Evolutionary conservation across 805 yeast species (phyloP), one percentile per base, ranked within the genome.

Genomic region (Kurtzmaniella fragi): DNA sequence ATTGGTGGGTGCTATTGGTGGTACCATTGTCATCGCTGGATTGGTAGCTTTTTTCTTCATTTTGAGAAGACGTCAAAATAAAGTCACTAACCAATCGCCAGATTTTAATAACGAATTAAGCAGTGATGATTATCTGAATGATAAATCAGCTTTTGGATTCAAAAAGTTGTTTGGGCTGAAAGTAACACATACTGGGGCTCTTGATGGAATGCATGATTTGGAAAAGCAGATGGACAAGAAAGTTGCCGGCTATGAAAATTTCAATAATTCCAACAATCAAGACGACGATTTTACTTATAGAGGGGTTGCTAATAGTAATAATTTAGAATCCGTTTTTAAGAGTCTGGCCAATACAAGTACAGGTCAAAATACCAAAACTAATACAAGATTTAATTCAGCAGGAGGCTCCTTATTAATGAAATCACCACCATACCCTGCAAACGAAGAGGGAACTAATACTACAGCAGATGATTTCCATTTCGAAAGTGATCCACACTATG

Each of bases 1-100:
- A 1, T 50, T 68, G 12, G 73, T 68, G n/a, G 74, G 74, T 0
- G 64, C 71, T 2, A 60, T 68, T 17, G 74, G 73, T n/a, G 74
- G 74, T 10, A 57, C 69, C 14, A 58, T 68, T 20, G 53, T 66
- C n/a, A 59, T 68, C 32, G 71, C 69, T 0, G 52, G 56, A 2
- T 43, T 65, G 14, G 70, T 66, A 9, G 54, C 61, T 10, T 42
- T 67, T 13, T 59, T 67, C 39, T 47, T 68, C 29, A 60, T 63
- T 42, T 50, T 65, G 47, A 65, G 56, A 42, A 57, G 51, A 38
- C 50, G 67, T 28, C 56, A 55, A 45, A 48, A 50, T 32, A 45
- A 47, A 12, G 37, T 53, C 17, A 62, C 64, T 32, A 68, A 68
- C 51, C 72, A 65, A 44, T 61, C 65, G 28, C 74, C 74, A 2